phyloP scores from a whole-genome alignment of 805 yeast species.

The Blastobotrys mokoenaii region DNA sequence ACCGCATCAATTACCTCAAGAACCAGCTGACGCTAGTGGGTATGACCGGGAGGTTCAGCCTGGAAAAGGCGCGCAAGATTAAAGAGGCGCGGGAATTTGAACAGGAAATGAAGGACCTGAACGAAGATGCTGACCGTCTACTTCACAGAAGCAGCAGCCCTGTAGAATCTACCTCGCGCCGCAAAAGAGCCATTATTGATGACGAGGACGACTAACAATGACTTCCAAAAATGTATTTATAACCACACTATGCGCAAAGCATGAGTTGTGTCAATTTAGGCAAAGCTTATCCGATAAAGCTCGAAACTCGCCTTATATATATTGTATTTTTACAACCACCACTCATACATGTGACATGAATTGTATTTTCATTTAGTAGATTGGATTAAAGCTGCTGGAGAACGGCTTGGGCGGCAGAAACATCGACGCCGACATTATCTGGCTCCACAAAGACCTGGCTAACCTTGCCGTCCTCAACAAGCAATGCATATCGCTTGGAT shows the following conservation, averaged over 20 bases:
- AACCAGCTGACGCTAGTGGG: slow-evolving; percentile 18
- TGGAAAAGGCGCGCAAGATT: slow-evolving; percentile 21
- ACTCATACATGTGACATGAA: too few species aligned
- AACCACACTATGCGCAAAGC: too few species aligned
- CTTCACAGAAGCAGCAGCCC: neutral
- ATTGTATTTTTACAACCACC: too few species aligned
- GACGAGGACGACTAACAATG: slow-evolving; percentile 5
- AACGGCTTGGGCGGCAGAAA: slow-evolving; percentile 22
- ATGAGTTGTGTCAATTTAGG: neutral
- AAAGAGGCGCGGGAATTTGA: slow-evolving; percentile 20
- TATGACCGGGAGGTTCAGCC: slow-evolving; percentile 23
- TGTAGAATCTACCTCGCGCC: neutral
- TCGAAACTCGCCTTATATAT: too few species aligned
- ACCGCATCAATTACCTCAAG: slow-evolving; percentile 14
- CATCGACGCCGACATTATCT: slow-evolving; percentile 62
- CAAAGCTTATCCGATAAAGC: too few species aligned
- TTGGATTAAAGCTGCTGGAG: too few species aligned
- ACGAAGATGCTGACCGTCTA: slow-evolving; percentile 13
- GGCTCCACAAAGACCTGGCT: slow-evolving; percentile 65
- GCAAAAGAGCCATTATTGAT: neutral
- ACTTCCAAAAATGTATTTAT: too few species aligned
- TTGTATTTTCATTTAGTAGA: too few species aligned
- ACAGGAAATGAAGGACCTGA: slow-evolving; percentile 17
- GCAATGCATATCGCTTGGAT: slow-evolving; percentile 65
- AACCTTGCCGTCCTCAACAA: slow-evolving; percentile 70